Percentiles rank a stretch among this genome's conserved stretches.
Evolutionary conservation across 306 rosid genomes (phyloP).

Genomic region (Gillenia trifoliata): DNA sequence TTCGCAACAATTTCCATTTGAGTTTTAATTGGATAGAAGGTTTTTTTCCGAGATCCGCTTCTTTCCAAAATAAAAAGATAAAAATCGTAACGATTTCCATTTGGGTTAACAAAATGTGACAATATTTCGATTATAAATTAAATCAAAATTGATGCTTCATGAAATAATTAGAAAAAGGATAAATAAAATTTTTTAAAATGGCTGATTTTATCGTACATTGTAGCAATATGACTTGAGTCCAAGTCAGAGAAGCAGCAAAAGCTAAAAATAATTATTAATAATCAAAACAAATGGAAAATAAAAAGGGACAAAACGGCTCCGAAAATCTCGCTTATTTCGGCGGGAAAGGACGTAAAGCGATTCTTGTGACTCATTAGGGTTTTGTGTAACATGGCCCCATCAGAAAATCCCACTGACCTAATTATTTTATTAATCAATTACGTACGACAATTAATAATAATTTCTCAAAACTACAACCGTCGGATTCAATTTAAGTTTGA

Average conservation of each 20-base stretch:
- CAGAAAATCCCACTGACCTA: background rate
- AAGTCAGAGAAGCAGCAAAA: background rate
- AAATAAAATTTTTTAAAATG: too few species aligned
- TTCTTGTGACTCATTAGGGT: background rate
- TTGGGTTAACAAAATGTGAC: background rate
- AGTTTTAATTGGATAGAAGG: too few species aligned
- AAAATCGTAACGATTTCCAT: background rate
- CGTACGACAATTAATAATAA: background rate
- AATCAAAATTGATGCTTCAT: background rate
- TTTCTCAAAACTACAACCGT: slow-evolving; percentile 11
- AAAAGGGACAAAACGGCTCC: slow-evolving; percentile 11
- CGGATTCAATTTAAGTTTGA: slow-evolving; percentile 25
- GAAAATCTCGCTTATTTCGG: slow-evolving; percentile 63
- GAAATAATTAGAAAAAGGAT: background rate
- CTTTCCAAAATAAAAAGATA: too few species aligned
- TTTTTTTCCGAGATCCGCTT: too few species aligned
- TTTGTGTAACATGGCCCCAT: background rate
- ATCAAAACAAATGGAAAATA: background rate
- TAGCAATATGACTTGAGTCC: background rate
- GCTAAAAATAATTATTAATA: background rate
- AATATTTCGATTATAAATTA: too few species aligned
- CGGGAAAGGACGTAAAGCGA: slow-evolving; percentile 40
- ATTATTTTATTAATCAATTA: background rate
- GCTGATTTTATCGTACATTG: background rate
- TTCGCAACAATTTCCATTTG: background rate